These are phyloP conservation scores for Moesziomyces sp. DNA, from an alignment of 1,284 basidiomycete species.

Conservation along the genomic window DNA sequence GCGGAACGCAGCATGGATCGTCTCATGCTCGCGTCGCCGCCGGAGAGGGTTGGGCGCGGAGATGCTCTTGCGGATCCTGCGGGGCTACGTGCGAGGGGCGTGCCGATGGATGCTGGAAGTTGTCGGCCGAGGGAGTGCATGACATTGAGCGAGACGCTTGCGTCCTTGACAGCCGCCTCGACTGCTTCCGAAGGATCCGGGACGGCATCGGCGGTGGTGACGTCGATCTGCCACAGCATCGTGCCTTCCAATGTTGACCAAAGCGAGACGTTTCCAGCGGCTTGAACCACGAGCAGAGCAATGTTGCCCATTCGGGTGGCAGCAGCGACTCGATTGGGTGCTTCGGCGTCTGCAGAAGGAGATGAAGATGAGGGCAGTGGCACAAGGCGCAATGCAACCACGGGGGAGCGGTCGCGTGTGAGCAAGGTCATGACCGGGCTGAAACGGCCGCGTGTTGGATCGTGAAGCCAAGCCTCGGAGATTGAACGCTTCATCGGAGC, in stretches of 20 bases:
- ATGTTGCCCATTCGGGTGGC: slow-evolving; percentile 3
- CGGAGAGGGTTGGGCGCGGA: slow-evolving; percentile 17
- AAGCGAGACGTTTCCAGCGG: slow-evolving; percentile 34
- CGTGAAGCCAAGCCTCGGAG: slow-evolving; percentile 30
- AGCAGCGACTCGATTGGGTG: not conserved
- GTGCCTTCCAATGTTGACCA: slow-evolving; percentile 43
- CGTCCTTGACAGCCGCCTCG: slow-evolving; percentile 8
- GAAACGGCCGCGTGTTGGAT: slow-evolving; percentile 29
- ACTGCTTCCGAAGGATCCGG: slow-evolving; percentile 1
- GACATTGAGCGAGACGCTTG: slow-evolving; percentile 17
- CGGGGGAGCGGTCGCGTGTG: slow-evolving; percentile 32
- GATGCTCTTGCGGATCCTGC: slow-evolving; percentile 35
- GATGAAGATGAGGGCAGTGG: slow-evolving; percentile 1
- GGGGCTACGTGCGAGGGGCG: slow-evolving; percentile 35
- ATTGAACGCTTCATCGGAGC: slow-evolving; percentile 2
- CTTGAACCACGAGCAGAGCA: slow-evolving; percentile 34
- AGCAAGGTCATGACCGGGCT: slow-evolving; percentile 22
- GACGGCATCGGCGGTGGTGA: slow-evolving; percentile 14
- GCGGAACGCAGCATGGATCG: slow-evolving; percentile 33
- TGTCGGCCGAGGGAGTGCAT: slow-evolving; percentile 34
- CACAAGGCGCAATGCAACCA: slow-evolving; percentile 35
- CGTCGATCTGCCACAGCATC: slow-evolving; percentile 33
- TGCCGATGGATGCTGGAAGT: slow-evolving; percentile 31
- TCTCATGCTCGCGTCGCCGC: slow-evolving; percentile 22
- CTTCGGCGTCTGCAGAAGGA: not conserved